Evolutionary conservation across 1,284 basidiomycete species (phyloP).

Genomic region (Fomitopsis pinicola): DNA sequence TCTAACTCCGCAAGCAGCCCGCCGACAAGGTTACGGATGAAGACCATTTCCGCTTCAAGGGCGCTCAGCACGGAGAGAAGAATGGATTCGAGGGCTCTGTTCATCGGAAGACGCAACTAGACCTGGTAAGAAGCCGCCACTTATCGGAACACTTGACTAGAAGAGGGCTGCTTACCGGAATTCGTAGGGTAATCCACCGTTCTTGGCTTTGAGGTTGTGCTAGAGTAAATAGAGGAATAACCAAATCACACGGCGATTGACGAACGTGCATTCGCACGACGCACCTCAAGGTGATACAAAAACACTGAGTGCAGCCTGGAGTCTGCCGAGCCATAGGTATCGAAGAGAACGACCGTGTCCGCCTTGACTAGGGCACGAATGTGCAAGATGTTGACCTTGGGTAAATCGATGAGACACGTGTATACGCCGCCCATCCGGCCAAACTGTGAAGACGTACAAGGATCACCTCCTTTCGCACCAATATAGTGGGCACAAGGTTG

Average conservation of each 20-base stretch:
- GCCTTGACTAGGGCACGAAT: constrained; percentile 94
- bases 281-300: constrained; percentile 82
- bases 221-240: constrained; percentile 27
- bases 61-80: constrained; percentile 86
- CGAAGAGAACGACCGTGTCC: constrained; percentile 89
- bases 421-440: not conserved
- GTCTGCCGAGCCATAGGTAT: constrained; percentile 83
- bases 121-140: constrained; percentile 14
- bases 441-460: constrained; percentile 48
- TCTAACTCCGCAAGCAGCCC: constrained; percentile 89
- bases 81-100: constrained; percentile 85
- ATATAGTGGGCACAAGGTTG: constrained; percentile 92
- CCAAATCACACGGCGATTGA: not conserved
- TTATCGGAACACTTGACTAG: constrained; percentile 2
- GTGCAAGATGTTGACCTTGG: constrained; percentile 87
- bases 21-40: constrained; percentile 82
- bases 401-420: constrained; percentile 7
- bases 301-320: constrained; percentile 84
- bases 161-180: constrained; percentile 61
- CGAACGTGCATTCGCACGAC: not conserved
- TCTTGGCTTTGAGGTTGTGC: constrained; percentile 76
- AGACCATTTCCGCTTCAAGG: constrained; percentile 90
- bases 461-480: constrained; percentile 85
- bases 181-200: constrained; percentile 76
- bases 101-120: constrained; percentile 13